phyloP scores from a whole-genome alignment of 345 rosid species.

The Eucalyptus guilfoylei region DNA sequence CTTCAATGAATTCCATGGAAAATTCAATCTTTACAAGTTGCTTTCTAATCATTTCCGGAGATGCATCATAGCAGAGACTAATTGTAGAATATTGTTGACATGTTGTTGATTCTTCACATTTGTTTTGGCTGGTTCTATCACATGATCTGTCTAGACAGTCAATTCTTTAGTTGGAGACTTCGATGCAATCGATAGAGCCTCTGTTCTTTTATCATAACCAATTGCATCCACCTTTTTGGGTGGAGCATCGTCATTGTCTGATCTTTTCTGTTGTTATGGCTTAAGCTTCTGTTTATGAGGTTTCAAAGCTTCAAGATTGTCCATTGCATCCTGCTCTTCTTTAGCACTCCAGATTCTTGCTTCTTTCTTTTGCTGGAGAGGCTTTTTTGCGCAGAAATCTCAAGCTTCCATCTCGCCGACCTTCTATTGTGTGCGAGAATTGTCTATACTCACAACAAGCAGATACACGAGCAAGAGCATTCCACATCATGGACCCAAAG shows the following conservation, averaged over 20 bases:
- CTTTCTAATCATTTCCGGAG: neutral
- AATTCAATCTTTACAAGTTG: neutral
- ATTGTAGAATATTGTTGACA: neutral
- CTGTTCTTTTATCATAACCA: neutral
- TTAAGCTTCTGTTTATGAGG: neutral
- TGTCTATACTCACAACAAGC: constrained; percentile 61
- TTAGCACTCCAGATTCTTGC: neutral
- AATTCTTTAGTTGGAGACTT: neutral
- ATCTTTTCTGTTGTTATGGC: neutral
- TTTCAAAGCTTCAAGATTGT: neutral
- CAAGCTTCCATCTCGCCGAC: constrained; percentile 75
- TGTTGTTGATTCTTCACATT: neutral
- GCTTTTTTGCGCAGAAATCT: constrained; percentile 37
- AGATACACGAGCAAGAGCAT: constrained; percentile 74
- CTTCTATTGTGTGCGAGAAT: constrained; percentile 80
- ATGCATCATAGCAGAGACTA: neutral
- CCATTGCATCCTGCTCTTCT: neutral
- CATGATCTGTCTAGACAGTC: neutral
- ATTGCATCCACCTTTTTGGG: neutral
- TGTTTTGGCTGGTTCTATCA: neutral
- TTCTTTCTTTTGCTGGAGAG: neutral
- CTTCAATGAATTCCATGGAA: neutral
- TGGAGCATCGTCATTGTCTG: neutral
- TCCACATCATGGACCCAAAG: constrained; percentile 81
- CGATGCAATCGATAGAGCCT: neutral